These are phyloP conservation scores for Schrenkiella parvula DNA, from an alignment of 345 rosid species.

Conservation along the genomic window DNA sequence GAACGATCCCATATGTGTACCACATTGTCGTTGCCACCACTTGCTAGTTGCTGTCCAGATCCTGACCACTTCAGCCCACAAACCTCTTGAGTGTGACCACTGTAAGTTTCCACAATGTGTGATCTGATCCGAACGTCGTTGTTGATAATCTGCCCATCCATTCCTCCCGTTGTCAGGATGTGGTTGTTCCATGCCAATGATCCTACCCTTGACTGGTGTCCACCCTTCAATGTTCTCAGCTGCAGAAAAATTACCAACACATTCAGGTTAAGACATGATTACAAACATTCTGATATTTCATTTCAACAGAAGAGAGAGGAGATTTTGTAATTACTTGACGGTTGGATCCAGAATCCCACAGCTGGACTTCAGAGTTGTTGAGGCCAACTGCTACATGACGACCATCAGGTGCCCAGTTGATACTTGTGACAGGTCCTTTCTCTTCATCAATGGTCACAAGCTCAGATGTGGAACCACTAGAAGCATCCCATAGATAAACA, in stretches of 20 bases:
- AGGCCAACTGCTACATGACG: conserved; percentile 30
- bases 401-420: conserved; percentile 38
- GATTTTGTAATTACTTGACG: conserved; percentile 29
- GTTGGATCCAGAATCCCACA: conserved; percentile 35
- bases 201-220: conserved; percentile 41
- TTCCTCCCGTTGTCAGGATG: conserved; percentile 48
- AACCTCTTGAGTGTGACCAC: conserved; percentile 45
- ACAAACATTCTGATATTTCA: neutral
- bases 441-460: conserved; percentile 47
- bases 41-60: conserved; percentile 49
- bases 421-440: conserved; percentile 33
- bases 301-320: neutral
- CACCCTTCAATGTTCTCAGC: conserved; percentile 39
- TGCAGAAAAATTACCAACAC: conserved; percentile 6
- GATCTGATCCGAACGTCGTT: conserved; percentile 41
- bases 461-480: conserved; percentile 42
- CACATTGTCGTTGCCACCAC: conserved; percentile 41
- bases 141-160: conserved; percentile 43
- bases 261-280: neutral
- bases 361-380: conserved; percentile 32
- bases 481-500: conserved; percentile 49
- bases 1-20: conserved; percentile 52
- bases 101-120: conserved; percentile 40
- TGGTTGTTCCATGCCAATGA: conserved; percentile 41
- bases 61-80: conserved; percentile 59